Percentiles rank a stretch among this genome's conserved stretches.
Conservation (phyloP, 2,329 filamentous ascomycete genomes). For the Thermoascus crustaceus region DNA sequence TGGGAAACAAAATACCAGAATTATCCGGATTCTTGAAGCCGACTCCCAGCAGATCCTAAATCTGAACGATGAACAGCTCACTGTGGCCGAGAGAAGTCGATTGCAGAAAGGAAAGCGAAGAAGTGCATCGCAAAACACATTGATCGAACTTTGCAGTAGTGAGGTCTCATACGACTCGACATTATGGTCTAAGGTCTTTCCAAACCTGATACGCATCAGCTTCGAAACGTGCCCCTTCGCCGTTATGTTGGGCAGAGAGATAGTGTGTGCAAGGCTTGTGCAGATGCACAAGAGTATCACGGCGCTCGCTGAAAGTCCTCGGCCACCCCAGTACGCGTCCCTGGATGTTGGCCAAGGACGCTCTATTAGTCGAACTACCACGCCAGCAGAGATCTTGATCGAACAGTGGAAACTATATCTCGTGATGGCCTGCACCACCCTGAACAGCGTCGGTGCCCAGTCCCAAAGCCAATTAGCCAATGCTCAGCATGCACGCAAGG, state of each 20-base stretch:
- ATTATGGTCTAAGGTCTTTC: constrained; percentile 96
- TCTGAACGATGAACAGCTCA: constrained; percentile 75
- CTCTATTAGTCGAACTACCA: constrained; percentile 43
- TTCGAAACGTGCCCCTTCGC: constrained; percentile 88
- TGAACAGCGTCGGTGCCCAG: constrained; percentile 70
- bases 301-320: constrained; percentile 64
- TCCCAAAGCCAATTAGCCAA: constrained; percentile 51
- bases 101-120: constrained; percentile 83
- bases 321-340: constrained; percentile 39
- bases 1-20: constrained; percentile 67
- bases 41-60: constrained; percentile 84
- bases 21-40: constrained; percentile 88
- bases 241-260: constrained; percentile 79
- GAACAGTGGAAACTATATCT: constrained; percentile 98
- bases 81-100: constrained; percentile 84
- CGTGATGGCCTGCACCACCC: constrained; percentile 91
- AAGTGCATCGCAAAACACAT: constrained; percentile 71
- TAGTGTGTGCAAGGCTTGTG: constrained; percentile 83
- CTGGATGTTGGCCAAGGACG: constrained; percentile 30
- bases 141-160: constrained; percentile 91
- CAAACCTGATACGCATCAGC: constrained; percentile 82
- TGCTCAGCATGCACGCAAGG: constrained; percentile 71
- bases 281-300: constrained; percentile 87
- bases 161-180: constrained; percentile 92
- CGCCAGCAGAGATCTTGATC: constrained; percentile 76